Conservation (phyloP, 805 yeast genomes). For the Tetrapisispora namnaoensis region DNA sequence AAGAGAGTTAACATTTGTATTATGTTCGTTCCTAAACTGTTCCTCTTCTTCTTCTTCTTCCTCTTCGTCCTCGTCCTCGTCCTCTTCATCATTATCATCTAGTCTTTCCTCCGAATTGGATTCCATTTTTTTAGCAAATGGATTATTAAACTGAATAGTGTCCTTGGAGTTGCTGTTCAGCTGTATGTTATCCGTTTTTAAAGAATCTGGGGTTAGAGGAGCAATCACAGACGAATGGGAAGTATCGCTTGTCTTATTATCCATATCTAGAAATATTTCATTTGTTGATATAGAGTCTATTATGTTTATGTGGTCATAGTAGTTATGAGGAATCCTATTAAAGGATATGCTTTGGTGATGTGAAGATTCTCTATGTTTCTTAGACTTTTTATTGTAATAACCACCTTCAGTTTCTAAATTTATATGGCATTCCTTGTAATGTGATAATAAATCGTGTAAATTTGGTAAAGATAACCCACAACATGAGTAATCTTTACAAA, state of each 20-base stretch:
- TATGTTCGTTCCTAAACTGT: conserved; percentile 42
- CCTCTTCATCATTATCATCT: conserved; percentile 20
- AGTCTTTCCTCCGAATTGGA: conserved; percentile 7
- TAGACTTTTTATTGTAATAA: background rate
- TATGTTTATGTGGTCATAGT: background rate
- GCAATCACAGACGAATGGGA: conserved; percentile 4
- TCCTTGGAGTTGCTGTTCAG: background rate
- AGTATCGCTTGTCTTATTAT: background rate
- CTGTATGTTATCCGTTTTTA: conserved; percentile 1
- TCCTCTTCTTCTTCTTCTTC: conserved; percentile 27
- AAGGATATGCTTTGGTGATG: background rate
- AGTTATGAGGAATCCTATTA: background rate
- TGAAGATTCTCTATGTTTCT: background rate
- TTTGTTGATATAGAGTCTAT: conserved; percentile 83
- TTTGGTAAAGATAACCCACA: conserved; percentile 92
- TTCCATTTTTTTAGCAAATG: conserved; percentile 1
- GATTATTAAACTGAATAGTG: conserved; percentile 1
- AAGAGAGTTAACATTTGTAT: conserved; percentile 24
- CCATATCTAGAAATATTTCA: conserved; percentile 62
- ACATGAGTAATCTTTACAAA: conserved; percentile 93
- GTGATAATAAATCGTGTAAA: conserved; percentile 83
- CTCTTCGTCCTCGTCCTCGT: conserved; percentile 21
- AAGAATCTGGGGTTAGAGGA: conserved; percentile 13
- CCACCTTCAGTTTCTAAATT: conserved; percentile 37
- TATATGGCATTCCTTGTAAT: conserved; percentile 94